phyloP scores from a whole-genome alignment of 805 yeast genomes.

The Saturnispora dispora region DNA sequence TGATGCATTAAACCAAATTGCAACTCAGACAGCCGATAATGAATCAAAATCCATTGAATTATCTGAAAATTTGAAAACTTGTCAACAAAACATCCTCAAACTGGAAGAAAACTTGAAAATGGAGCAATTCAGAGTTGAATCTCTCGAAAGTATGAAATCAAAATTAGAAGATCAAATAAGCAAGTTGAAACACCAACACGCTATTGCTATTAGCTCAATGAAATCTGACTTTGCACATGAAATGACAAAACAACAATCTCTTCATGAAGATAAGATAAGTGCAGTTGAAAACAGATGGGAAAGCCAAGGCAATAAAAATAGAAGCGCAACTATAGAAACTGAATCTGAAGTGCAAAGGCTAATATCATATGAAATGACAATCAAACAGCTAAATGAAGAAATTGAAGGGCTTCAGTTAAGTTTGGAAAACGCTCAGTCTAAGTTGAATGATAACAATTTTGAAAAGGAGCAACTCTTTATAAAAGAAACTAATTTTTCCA shows the following conservation, averaged over 20 bases:
- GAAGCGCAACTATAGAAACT: background rate
- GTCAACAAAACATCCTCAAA: background rate
- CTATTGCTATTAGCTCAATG: background rate
- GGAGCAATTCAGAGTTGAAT: constrained; percentile 8
- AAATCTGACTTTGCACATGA: background rate
- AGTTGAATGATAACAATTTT: background rate
- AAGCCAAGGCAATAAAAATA: background rate
- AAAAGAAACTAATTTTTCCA: background rate
- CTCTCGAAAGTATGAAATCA: constrained; percentile 5
- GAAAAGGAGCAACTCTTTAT: background rate
- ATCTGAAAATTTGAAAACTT: background rate
- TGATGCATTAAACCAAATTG: background rate
- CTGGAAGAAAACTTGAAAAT: constrained; percentile 6
- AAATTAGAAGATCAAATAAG: constrained; percentile 7
- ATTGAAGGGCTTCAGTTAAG: constrained; percentile 1
- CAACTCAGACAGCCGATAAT: background rate
- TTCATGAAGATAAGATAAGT: background rate
- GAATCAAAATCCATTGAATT: background rate
- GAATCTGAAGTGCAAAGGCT: background rate
- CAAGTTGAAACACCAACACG: background rate
- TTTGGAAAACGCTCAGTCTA: background rate
- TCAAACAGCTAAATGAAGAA: constrained; percentile 6
- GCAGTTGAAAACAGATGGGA: background rate
- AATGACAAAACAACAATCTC: background rate
- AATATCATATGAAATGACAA: constrained; percentile 4